Percentiles rank a stretch among this genome's conserved stretches.
These are phyloP conservation scores for Ophiostoma australiae DNA, from an alignment of 2,329 filamentous ascomycete species.

Conservation along the genomic window DNA sequence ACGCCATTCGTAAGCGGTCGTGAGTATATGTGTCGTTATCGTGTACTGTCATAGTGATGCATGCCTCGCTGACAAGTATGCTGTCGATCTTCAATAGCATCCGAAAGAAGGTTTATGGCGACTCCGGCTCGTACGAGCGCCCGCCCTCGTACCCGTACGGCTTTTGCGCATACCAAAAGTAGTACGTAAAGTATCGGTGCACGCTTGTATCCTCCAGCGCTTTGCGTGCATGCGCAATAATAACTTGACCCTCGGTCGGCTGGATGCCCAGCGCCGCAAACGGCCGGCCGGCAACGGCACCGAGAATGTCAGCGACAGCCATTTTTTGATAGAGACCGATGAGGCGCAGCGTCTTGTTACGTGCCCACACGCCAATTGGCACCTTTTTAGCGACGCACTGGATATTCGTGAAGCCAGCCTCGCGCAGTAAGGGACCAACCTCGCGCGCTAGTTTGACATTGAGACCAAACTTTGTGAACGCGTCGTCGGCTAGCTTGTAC, in stretches of 20 bases:
- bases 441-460: conserved; percentile 35
- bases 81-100: neutral
- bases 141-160: conserved; percentile 20
- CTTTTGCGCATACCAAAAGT: conserved; percentile 41
- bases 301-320: conserved; percentile 38
- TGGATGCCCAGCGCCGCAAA: conserved; percentile 36
- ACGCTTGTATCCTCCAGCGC: conserved; percentile 36
- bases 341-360: conserved; percentile 37
- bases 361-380: conserved; percentile 44
- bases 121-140: neutral
- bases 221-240: conserved; percentile 33
- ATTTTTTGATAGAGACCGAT: conserved; percentile 41
- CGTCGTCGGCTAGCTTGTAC: conserved; percentile 30
- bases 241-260: conserved; percentile 31
- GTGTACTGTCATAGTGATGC: neutral
- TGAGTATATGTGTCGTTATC: neutral
- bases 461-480: conserved; percentile 37
- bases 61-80: neutral
- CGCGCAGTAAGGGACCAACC: conserved; percentile 36
- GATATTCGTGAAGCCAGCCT: conserved; percentile 43
- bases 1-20: neutral
- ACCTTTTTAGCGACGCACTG: conserved; percentile 40
- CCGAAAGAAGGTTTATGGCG: neutral
- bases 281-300: conserved; percentile 41
- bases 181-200: conserved; percentile 41